Evolutionary conservation across 2,329 filamentous ascomycete species (phyloP).

Genomic region (Calonectria ilicicola): DNA sequence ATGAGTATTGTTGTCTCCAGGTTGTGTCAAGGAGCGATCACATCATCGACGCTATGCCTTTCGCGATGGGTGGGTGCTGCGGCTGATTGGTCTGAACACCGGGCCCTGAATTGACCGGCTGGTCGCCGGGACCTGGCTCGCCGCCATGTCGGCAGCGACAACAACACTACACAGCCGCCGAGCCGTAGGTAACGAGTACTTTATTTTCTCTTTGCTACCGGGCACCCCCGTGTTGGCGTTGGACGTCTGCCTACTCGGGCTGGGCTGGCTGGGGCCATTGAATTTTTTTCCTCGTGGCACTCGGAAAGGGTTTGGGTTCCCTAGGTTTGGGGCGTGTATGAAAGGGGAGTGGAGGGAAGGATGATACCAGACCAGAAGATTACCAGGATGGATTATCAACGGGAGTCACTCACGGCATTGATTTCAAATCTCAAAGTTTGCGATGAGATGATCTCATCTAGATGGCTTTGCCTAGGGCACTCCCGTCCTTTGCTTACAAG

Average conservation of each 20-base stretch:
- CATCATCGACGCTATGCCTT: constrained; percentile 66
- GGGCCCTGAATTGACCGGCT: constrained; percentile 36
- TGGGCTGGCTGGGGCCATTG: constrained; percentile 7
- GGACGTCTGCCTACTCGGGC: constrained; percentile 7
- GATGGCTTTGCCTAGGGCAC: constrained; percentile 15
- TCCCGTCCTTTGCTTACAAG: constrained; percentile 10
- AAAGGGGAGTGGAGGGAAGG: neutral
- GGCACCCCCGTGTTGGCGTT: constrained; percentile 1
- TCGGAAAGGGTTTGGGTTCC: constrained; percentile 7
- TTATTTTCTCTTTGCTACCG: constrained; percentile 10
- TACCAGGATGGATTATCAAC: constrained; percentile 30
- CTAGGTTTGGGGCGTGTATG: constrained; percentile 8
- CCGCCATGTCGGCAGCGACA: constrained; percentile 38
- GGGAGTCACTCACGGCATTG: constrained; percentile 8
- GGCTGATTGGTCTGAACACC: constrained; percentile 50
- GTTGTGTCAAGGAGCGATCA: constrained; percentile 57
- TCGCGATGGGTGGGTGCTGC: constrained; percentile 53
- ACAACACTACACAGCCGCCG: constrained; percentile 38
- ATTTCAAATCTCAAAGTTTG: constrained; percentile 7
- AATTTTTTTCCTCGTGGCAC: constrained; percentile 9
- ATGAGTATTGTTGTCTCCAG: constrained; percentile 43
- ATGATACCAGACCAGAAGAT: neutral
- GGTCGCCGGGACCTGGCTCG: constrained; percentile 39
- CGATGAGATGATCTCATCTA: constrained; percentile 32
- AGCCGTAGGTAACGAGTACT: constrained; percentile 41